Base-by-base conservation (phyloP, 1,139 yeast genomes). In the Citeromyces hawaiiensis region DNA sequence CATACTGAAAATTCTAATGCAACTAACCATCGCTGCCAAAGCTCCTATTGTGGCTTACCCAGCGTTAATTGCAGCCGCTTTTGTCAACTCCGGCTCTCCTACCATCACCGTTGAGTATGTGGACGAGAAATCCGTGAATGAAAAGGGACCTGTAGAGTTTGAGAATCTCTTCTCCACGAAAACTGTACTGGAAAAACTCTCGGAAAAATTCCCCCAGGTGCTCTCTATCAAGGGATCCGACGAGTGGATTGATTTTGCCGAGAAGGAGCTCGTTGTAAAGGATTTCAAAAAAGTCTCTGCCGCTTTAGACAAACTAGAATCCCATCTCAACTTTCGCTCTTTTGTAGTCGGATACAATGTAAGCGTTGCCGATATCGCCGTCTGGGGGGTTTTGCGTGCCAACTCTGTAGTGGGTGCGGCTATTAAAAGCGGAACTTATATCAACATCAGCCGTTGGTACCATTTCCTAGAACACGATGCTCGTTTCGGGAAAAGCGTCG, bases 371-470 rank as follows among this genome's bases (percentile, higher is more conserved):
- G 98, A 91, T 61, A 66, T 86, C 45, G 85, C 93, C 13, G 70
- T 83, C 25, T 91, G 96, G 96, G 97, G 97, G 60, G 83, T 81
- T 36, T 70, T 91, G 51, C 77, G 96, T 64, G 83, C 94, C 47
- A 88, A 91, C 58, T 86, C 94, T 40, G 79, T 91, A 57, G 86
- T 87, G 69, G 95, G 91, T 25, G 83, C 96, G 10, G 78, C 85
- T 45, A 71, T 88, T 59, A 88, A 86, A 68, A 83, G 76, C 61
- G 83, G 81, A 40, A 81, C 80, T 27, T 86, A 81, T 63, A 70
- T 78, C 56, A 87, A 88, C 62, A 74, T 91, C 48, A 76, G 95
- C 40, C 82, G 98, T 68, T 91, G 97, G 97, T 91, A 86, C 72
- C 72, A 72, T 54, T 74, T 77, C 54, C 63, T 91, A 47, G 93